phyloP scores from a whole-genome alignment of 2,329 filamentous ascomycete species.

The Exophiala dermatitidis region DNA sequence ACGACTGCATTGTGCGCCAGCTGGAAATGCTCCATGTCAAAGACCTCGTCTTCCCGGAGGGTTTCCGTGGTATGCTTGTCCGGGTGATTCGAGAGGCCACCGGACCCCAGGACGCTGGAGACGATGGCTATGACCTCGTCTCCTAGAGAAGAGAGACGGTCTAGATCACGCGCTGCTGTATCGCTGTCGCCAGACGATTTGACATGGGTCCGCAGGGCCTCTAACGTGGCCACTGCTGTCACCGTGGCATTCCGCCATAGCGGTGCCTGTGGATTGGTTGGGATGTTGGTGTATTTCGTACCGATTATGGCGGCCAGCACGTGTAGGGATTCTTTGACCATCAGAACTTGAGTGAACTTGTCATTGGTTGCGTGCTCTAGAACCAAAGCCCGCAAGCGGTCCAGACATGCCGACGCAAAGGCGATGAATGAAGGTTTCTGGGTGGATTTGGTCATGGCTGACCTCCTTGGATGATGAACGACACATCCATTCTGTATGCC shows the following conservation, averaged over 20 bases:
- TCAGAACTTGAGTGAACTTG: slow-evolving; percentile 7
- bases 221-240: slow-evolving; percentile 57
- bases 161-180: not conserved
- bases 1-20: slow-evolving; percentile 49
- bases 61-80: slow-evolving; percentile 26
- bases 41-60: slow-evolving; percentile 63
- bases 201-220: slow-evolving; percentile 34
- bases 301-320: slow-evolving; percentile 63
- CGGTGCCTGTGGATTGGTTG: slow-evolving; percentile 60
- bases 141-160: slow-evolving; percentile 4
- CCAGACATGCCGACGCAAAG: slow-evolving; percentile 49
- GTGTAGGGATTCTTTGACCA: slow-evolving; percentile 49
- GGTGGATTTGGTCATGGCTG: slow-evolving; percentile 11
- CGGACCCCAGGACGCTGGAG: slow-evolving; percentile 62
- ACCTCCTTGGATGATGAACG: slow-evolving; percentile 6
- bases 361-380: slow-evolving; percentile 9
- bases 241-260: slow-evolving; percentile 77
- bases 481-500: slow-evolving; percentile 24
- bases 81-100: slow-evolving; percentile 44
- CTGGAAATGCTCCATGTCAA: slow-evolving; percentile 70
- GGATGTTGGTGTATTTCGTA: slow-evolving; percentile 72
- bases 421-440: slow-evolving; percentile 73
- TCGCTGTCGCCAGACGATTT: not conserved
- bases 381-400: slow-evolving; percentile 14
- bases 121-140: slow-evolving; percentile 54